A percentile compares a stretch with the other conserved stretches of the same genome.
phyloP scores from a whole-genome alignment of 768 basidiomycete species.

The Tricholoma matsutake region DNA sequence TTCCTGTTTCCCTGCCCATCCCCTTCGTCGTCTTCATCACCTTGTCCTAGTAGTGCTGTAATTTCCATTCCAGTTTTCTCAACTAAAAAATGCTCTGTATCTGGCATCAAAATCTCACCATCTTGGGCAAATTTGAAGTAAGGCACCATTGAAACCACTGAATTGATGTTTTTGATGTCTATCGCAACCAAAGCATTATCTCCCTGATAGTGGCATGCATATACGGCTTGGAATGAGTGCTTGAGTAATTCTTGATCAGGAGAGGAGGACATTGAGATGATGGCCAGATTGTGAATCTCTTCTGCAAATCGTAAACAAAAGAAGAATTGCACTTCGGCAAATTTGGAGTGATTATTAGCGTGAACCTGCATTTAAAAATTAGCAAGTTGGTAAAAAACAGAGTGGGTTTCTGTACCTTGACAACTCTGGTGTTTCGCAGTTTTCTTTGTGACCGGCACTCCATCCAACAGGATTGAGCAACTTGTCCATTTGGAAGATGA shows the following conservation, averaged over 20 bases:
- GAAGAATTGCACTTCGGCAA: conserved; percentile 8
- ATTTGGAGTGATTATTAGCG: background rate
- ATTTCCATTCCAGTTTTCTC: too few relatives aligned
- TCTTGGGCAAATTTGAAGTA: background rate
- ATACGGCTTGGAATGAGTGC: background rate
- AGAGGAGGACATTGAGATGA: conserved; percentile 2
- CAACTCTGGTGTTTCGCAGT: conserved; percentile 16
- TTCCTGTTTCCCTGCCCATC: too few relatives aligned
- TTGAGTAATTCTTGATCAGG: background rate
- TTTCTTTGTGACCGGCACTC: conserved; percentile 16
- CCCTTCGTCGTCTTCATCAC: too few relatives aligned
- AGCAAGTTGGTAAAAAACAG: background rate
- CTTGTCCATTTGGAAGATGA: conserved; percentile 35
- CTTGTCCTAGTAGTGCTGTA: too few relatives aligned
- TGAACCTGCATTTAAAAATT: background rate
- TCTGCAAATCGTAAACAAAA: background rate
- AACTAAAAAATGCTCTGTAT: too few relatives aligned
- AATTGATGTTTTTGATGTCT: background rate
- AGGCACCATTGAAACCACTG: background rate
- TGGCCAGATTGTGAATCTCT: conserved; percentile 1
- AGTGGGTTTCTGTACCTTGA: conserved; percentile 16
- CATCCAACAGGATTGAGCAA: conserved; percentile 32
- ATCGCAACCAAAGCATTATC: background rate
- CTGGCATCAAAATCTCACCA: background rate
- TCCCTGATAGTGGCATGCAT: background rate